Evolutionary conservation across 768 basidiomycete species (phyloP).

Genomic region (Nidula microcarpa): DNA sequence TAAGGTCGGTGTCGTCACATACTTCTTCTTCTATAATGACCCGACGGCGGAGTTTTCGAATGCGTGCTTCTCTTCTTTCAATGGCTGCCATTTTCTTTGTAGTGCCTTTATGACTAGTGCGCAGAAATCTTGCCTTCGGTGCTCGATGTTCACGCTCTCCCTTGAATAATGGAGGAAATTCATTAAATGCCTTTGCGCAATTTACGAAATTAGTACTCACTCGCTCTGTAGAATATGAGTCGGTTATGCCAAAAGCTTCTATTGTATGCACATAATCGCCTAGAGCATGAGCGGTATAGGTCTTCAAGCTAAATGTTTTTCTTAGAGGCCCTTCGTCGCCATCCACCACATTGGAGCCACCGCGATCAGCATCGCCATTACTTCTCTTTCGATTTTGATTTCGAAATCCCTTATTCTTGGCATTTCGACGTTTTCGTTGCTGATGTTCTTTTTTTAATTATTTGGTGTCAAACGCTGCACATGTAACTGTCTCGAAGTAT

Average conservation of each 20-base stretch:
- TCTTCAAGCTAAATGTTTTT: background rate
- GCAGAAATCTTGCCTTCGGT: background rate
- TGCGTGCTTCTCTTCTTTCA: background rate
- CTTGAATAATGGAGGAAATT: background rate
- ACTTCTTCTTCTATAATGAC: background rate
- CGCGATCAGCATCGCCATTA: background rate
- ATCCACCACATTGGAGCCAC: background rate
- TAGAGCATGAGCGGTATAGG: background rate
- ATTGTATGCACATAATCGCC: background rate
- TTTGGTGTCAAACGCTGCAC: background rate
- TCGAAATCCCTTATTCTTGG: too few relatives aligned
- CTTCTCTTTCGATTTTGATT: too few relatives aligned
- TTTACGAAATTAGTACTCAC: background rate
- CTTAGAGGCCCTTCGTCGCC: background rate
- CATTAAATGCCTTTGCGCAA: background rate
- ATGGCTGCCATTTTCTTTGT: background rate
- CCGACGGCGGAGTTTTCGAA: background rate
- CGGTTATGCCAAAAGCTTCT: background rate
- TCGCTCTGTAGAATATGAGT: background rate
- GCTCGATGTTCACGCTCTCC: background rate
- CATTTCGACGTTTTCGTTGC: background rate
- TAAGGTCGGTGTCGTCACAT: background rate
- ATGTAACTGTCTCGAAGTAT: background rate
- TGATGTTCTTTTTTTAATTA: background rate
- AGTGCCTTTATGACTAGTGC: background rate